These are phyloP conservation scores for Phytophthora litchii DNA, from an alignment of 352 stramenopile genomes.

Conservation along the genomic window DNA sequence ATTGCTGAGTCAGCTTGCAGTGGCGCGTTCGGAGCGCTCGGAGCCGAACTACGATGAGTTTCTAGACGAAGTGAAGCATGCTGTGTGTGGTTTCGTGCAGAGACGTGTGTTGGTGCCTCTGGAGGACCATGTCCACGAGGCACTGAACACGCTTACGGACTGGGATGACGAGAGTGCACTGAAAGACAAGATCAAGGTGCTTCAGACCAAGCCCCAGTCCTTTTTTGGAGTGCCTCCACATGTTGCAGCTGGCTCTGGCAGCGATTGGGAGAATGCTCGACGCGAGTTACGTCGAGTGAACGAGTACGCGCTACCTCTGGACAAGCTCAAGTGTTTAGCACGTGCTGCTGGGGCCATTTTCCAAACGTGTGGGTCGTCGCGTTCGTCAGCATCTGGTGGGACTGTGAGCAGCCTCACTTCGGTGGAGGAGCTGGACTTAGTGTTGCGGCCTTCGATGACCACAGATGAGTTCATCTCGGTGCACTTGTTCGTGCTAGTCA, in stretches of 20 bases:
- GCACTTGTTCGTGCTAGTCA: slow-evolving; percentile 61
- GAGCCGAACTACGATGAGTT: slow-evolving; percentile 68
- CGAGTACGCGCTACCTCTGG: slow-evolving; percentile 62
- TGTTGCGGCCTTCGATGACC: slow-evolving; percentile 48
- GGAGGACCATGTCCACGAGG: slow-evolving; percentile 69
- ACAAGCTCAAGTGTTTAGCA: slow-evolving; percentile 79
- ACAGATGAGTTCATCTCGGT: slow-evolving; percentile 76
- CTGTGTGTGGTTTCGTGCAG: slow-evolving; percentile 57
- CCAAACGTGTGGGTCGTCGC: slow-evolving; percentile 37
- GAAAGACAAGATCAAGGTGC: slow-evolving; percentile 58
- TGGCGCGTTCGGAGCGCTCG: slow-evolving; percentile 32
- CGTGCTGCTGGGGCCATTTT: slow-evolving; percentile 64
- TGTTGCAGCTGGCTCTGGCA: slow-evolving; percentile 42
- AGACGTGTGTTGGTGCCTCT: slow-evolving; percentile 56
- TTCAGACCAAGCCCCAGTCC: slow-evolving; percentile 55
- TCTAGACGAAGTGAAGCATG: slow-evolving; percentile 62
- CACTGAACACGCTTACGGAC: slow-evolving; percentile 51
- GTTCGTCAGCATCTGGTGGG: slow-evolving; percentile 22
- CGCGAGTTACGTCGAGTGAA: slow-evolving; percentile 56
- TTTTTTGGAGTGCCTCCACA: slow-evolving; percentile 62
- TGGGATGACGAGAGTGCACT: slow-evolving; percentile 53
- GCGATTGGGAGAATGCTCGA: slow-evolving; percentile 65
- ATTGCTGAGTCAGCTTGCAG: slow-evolving; percentile 44
- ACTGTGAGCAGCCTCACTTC: slow-evolving; percentile 40
- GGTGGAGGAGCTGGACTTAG: slow-evolving; percentile 42